Evolutionary conservation across 352 stramenopile species (phyloP), one percentile per base, ranked within the genome.

Genomic region (Pythium oligandrum): DNA sequence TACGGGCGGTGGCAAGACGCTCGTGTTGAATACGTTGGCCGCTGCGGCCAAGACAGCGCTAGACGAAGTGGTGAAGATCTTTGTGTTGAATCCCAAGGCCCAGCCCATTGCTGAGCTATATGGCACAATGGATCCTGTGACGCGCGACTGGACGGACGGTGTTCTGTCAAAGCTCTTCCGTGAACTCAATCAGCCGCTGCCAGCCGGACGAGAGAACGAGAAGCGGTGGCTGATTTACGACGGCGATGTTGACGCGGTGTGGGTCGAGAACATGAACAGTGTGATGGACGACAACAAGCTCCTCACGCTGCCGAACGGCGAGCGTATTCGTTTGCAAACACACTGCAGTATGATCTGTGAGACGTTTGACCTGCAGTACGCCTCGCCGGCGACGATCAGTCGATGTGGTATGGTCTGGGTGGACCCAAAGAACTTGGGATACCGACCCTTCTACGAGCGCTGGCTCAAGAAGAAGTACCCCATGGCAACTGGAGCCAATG

Each of bases 211-310:
- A 39, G 91, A 97, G 53, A 96, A 96, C 40, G 93, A 98, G 51
- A 93, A 97, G 55, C 80, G 90, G 9, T 98, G 93, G 93, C 79
- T 98, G 35, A 88, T 98, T 38, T 98, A 96, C 66, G 94, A 98
- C 55, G 95, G 95, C 30, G 95, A 98, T 51, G 93, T 98, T 0
- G 95, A 98, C 63, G 92, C 95, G 0, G 82, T 98, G 17, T 98
- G 95, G 95, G 93, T 98, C 46, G 95, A 98, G 71, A 98, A 97
- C 59, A 98, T 98, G 93, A 98, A 98, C 73, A 97, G 86, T 30
- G 95, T 98, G 51, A 98, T 98, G 95, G 95, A 98, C 48, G 93
- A 98, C 60, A 98, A 98, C 74, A 97, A 97, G 56, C 61, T 98
- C 44, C 71, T 98, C 0, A 98, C 94, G 4, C 62, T 98, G 5